Evolutionary conservation across 257 asterid genomes (phyloP), one percentile per base, ranked within the genome.

Genomic region (Solanum chilense): DNA sequence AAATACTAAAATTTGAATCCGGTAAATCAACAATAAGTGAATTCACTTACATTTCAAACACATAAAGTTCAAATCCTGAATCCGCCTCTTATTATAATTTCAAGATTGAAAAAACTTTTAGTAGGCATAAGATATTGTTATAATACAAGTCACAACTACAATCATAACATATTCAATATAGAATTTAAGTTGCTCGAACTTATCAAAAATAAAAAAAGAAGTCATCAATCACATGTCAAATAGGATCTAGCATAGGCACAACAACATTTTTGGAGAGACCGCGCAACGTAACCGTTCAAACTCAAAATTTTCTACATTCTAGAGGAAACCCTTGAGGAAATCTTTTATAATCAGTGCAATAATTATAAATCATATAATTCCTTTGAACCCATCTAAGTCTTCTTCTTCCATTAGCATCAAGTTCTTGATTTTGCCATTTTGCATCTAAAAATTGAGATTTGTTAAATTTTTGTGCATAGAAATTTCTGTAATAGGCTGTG

Each of bases 361-460:
- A 95, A 85, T 94, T 91, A 77, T 95, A 95, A 2, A 95, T 92
- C 98, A 95, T 94, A 93, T 92, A 94, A 86, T 95, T 92, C 93
- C 88, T 95, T 87, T 92, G 98, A 86, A 92, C 98, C 98, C 98
- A 95, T 93, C 96, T 93, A 12, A 95, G 89, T 87, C 98, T 91
- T 85, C 96, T 94, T 90, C 93, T 89, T 84, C 94, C 85, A 47
- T 92, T 86, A 18, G 96, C 96, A 82, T 95, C 96, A 13, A 95
- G 94, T 87, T 89, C 94, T 58, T 93, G 92, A 27, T 31, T 90
- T 83, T 91, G 92, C 97, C 93, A 95, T 37, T 89, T 93, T 29
- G 88, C 91, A 9, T 89, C 92, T 11, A 96, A 77, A 88, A 86
- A 91, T 25, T 89, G 88, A 3, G 93, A 25, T 6, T 49, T 89